Evolutionary conservation across 208 protist species (phyloP), one percentile per base, ranked within the genome.

Genomic region (Trypanosoma cruzi): DNA sequence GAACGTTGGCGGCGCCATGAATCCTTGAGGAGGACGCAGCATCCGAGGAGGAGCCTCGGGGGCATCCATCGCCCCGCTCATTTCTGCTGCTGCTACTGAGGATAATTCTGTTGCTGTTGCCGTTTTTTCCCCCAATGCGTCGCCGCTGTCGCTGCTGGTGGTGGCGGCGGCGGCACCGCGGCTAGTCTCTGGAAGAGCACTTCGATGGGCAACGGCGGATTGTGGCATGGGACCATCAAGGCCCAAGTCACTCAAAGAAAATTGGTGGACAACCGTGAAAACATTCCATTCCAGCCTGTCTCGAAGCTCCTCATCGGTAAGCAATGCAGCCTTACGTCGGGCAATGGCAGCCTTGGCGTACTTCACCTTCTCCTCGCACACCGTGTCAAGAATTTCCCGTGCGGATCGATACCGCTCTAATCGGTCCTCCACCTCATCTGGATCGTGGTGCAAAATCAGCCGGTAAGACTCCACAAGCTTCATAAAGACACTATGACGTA

Each of bases 301-400:
- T n/a, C 82, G 83, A 42, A 96, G 74, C 66, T 86, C 85, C n/a
- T 94, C 89, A 49, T 96, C 89, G 4, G 91, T 94, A 49, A 96
- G 74, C 28, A 94, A 71, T 28, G 89, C 91, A 0, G 88, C 91
- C 54, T 91, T 88, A 5, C 82, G 85, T 2, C 91, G 80, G 8
- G 91, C 88, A 22, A 96, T 72, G 5, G 84, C 82, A 11, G 91
- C 86, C 69, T 82, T 84, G 26, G 80, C 79, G 69, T 89, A 96
- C 55, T 79, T 88, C 46, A 71, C 79, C 79, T 96, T 96, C 57
- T 86, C 87, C 55, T 68, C 83, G 46, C 81, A 86, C 13, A 93
- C 59, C 0, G 79, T 88, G 29, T 79, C 79, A 6, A 96, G 58
- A 24, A 92, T 42, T 44, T 89, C 86, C 26, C 77, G 71, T 36